A percentile compares a stretch with the other conserved stretches of the same genome.
phyloP scores from a whole-genome alignment of 352 stramenopile species.

The Globisporangium recalcitrans region DNA sequence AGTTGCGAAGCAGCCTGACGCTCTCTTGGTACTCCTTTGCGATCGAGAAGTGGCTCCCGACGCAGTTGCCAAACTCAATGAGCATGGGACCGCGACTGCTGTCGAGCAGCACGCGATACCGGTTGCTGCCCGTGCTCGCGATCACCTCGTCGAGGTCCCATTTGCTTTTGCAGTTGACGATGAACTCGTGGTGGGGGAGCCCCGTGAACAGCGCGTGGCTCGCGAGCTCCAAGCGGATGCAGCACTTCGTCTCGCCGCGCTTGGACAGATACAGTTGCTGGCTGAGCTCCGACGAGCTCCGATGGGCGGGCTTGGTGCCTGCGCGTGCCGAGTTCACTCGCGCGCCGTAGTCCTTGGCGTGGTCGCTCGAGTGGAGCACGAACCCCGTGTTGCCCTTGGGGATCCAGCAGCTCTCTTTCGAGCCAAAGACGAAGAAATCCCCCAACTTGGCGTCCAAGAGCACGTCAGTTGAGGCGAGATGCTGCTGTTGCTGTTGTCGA shows the following conservation, averaged over 20 bases:
- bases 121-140: constrained; percentile 62
- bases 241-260: constrained; percentile 62
- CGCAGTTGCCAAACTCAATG: constrained; percentile 78
- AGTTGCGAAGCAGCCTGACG: constrained; percentile 46
- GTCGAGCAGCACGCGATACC: constrained; percentile 75
- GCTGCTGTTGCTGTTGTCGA: background rate
- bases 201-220: constrained; percentile 38
- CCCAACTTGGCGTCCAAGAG: constrained; percentile 66
- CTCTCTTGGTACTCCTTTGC: constrained; percentile 50
- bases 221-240: constrained; percentile 48
- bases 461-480: constrained; percentile 25
- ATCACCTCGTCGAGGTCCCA: constrained; percentile 81
- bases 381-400: constrained; percentile 77
- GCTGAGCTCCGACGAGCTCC: constrained; percentile 18
- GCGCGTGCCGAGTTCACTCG: constrained; percentile 58
- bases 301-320: constrained; percentile 37
- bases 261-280: constrained; percentile 42
- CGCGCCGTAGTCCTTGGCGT: constrained; percentile 45
- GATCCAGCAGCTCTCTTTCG: constrained; percentile 33
- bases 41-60: constrained; percentile 64
- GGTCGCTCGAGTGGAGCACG: constrained; percentile 60
- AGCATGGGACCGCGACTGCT: constrained; percentile 69
- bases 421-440: constrained; percentile 59
- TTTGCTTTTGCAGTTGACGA: constrained; percentile 68
- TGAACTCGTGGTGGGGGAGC: constrained; percentile 36